These are phyloP conservation scores for Rhododendron kiyosumense DNA, from an alignment of 148 eudicot species.

Conservation along the genomic window DNA sequence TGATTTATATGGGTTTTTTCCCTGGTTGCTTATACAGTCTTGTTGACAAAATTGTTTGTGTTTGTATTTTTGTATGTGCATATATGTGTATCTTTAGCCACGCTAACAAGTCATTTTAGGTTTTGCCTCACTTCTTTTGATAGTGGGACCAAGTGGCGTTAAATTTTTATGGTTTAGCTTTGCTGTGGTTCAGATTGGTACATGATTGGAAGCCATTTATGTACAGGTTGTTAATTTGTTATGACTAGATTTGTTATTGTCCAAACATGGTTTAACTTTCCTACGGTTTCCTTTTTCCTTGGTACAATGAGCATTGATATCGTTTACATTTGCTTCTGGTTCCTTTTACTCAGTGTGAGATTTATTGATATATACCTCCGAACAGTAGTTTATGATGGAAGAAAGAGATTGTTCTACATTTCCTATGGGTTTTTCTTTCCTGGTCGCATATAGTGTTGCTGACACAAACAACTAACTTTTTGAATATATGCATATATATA, in stretches of 20 bases:
- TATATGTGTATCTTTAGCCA: no score
- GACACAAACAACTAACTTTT: no score
- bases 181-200: background rate
- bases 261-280: background rate
- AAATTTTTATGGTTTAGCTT: background rate
- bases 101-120: no score
- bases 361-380: background rate
- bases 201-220: background rate
- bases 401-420: no score
- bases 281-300: background rate
- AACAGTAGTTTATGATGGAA: no score
- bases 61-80: no score
- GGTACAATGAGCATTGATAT: background rate
- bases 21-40: no score
- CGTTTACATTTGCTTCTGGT: background rate
- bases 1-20: background rate
- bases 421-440: no score
- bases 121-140: background rate
- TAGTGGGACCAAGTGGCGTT: background rate
- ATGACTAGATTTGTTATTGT: background rate
- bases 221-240: background rate
- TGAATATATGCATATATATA: background rate
- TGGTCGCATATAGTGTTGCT: no score
- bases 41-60: background rate
- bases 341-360: background rate